Evolutionary conservation across 2,329 filamentous ascomycete genomes (phyloP).

Genomic region (Apiospora koreana): DNA sequence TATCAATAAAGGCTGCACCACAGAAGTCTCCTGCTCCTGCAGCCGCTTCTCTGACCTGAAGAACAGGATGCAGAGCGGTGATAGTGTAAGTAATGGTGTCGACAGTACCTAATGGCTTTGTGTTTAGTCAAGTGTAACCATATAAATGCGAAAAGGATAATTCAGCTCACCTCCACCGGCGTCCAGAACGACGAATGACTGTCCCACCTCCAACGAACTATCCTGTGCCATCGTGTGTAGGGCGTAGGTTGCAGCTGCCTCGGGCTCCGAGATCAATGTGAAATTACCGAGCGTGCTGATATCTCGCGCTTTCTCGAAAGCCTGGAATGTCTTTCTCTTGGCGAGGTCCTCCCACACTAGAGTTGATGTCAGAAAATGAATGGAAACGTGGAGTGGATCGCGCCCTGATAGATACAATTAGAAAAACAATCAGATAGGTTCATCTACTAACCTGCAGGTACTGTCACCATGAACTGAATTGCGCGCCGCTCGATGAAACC

Average conservation of each 20-base stretch:
- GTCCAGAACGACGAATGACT: neutral
- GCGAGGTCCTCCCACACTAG: neutral
- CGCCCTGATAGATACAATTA: too few relatives aligned
- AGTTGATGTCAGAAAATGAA: neutral
- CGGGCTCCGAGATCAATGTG: neutral
- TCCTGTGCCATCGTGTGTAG: neutral
- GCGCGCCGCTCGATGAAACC: neutral
- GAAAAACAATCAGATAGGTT: neutral
- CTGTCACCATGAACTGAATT: neutral
- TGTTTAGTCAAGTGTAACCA: neutral
- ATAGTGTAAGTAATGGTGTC: neutral
- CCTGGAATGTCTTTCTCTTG: neutral
- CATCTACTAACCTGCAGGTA: neutral
- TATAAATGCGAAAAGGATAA: neutral
- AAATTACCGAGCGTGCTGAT: neutral
- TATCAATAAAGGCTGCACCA: neutral
- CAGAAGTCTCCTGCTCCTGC: neutral
- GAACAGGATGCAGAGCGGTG: neutral
- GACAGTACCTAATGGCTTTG: neutral
- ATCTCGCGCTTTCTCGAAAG: neutral
- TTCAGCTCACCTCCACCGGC: neutral
- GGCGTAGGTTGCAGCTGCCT: neutral
- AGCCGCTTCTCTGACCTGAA: neutral
- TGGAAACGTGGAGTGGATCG: neutral
- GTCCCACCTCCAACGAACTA: neutral